Base-by-base conservation (phyloP, 2,329 filamentous ascomycete genomes). In the Colletotrichum sp. region DNA sequence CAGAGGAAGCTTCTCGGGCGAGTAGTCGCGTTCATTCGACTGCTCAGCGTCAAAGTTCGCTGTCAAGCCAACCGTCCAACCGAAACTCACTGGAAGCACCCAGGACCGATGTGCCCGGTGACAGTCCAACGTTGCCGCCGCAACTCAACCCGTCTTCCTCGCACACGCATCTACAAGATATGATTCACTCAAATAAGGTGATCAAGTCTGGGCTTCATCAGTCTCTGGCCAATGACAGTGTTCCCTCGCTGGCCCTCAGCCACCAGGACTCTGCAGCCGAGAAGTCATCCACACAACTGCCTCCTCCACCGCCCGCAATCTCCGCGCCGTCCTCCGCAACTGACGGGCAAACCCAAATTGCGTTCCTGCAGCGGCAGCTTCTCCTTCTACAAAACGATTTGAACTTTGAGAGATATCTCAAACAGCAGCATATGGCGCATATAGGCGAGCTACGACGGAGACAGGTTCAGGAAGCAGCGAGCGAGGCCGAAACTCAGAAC, bases 341-440 rank as follows among this genome's bases (percentile, higher is more conserved):
- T 64, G 83, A 87, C 69, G 69, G 80, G 65, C 80, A 84, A 76
- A 82, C 85, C 18, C 85, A 89, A 73, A 80, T 89, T 32, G 86
- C 89, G 2, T 91, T 92, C 78, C 85, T 97, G 5, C 92, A 95
- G 78, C 90, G 94, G 57, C 93, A 96, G 79, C 90, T 95, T n/a
- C 90, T 95, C 69, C 86, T 96, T 3, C 84, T 97, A 13, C 92
- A 94, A 60, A 97, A 96, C 77, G 95, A 97, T 79, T 87, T 97
- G 59, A 95, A 94, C 78, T 97, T 96, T 80, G 95, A 97, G 83
- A 90, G 94, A 30, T 96, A 95, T 83, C 89, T 96, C 80, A 96
- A 96, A 82, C 92, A 95, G 78, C 95, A 97, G 80, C 95, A 96
- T 82, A 91, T 96, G 78, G 91, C 93, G 3, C 94, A 96, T 75